phyloP scores from a whole-genome alignment of 495 filamentous ascomycete species.

The Echria macrotheca region DNA sequence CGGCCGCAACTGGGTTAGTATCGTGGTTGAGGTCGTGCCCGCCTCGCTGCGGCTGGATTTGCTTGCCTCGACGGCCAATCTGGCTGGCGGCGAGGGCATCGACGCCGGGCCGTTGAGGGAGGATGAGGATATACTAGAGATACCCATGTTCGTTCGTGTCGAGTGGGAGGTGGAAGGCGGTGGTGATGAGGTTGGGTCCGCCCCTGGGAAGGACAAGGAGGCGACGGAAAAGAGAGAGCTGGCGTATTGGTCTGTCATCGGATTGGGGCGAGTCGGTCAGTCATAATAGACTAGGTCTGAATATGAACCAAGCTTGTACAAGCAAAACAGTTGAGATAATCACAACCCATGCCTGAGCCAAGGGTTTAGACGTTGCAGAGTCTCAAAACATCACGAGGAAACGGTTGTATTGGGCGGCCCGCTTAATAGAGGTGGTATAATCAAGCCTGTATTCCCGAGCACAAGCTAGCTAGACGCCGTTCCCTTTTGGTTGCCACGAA shows the following conservation, averaged over 20 bases:
- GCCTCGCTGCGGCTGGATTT: constrained; percentile 44
- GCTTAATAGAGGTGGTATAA: constrained; percentile 8
- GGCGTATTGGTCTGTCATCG: constrained; percentile 92
- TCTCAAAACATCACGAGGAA: no score
- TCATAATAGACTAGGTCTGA: constrained; percentile 9
- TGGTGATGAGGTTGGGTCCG: constrained; percentile 53
- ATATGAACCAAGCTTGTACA: background rate
- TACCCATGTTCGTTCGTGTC: constrained; percentile 85
- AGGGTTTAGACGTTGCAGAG: no score
- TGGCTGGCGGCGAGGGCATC: background rate
- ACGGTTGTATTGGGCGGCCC: constrained; percentile 9
- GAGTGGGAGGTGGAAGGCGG: constrained; percentile 84
- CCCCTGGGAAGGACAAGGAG: constrained; percentile 36
- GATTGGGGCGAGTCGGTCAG: constrained; percentile 68
- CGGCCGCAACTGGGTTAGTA: constrained; percentile 89
- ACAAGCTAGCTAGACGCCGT: constrained; percentile 38
- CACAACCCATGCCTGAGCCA: no score
- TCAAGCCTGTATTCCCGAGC: constrained; percentile 27
- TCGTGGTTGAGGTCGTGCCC: constrained; percentile 86
- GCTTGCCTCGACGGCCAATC: constrained; percentile 15
- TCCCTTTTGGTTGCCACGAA: constrained; percentile 29
- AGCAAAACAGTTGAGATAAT: no score
- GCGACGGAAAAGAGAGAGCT: constrained; percentile 60
- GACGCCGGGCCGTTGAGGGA: constrained; percentile 43
- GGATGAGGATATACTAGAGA: constrained; percentile 88